These are phyloP conservation scores for Neonothopanus nambi DNA, from an alignment of 1,284 basidiomycete genomes.

Conservation along the genomic window DNA sequence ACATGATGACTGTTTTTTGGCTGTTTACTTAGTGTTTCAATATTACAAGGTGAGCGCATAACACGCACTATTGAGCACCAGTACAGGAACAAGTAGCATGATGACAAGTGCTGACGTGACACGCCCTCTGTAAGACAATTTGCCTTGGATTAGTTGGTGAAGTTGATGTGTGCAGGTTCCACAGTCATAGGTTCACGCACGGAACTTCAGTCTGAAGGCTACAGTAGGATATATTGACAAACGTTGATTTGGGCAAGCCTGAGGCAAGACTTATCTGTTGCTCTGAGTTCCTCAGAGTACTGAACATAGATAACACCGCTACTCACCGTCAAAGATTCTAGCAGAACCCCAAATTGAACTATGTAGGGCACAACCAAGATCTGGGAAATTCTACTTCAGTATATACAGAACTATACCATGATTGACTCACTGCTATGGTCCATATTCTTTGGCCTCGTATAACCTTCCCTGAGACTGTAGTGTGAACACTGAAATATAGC, in stretches of 20 bases:
- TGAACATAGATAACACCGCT: neutral
- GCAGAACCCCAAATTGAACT: neutral
- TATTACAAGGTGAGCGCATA: neutral
- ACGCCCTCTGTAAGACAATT: neutral
- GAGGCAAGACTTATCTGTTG: neutral
- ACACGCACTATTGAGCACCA: conserved; percentile 5
- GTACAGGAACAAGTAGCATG: neutral
- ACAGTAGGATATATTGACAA: conserved; percentile 3
- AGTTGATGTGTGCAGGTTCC: no score
- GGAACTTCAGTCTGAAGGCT: conserved; percentile 4
- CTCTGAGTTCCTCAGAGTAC: neutral
- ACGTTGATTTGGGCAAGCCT: neutral
- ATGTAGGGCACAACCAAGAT: conserved; percentile 5
- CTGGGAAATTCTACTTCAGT: neutral
- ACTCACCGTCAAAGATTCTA: conserved; percentile 8
- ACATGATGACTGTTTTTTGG: neutral
- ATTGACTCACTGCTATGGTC: neutral
- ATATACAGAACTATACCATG: neutral
- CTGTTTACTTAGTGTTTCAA: neutral
- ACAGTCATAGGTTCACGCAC: neutral
- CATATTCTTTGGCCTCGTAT: neutral
- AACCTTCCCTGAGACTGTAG: neutral
- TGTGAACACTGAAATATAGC: conserved; percentile 5
- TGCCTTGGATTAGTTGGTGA: neutral
- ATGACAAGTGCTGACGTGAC: conserved; percentile 6